Percentiles rank a stretch among this genome's conserved stretches.
Evolutionary conservation across 176 grass and related monocot genomes (phyloP).

Genomic region (Phragmites australis): DNA sequence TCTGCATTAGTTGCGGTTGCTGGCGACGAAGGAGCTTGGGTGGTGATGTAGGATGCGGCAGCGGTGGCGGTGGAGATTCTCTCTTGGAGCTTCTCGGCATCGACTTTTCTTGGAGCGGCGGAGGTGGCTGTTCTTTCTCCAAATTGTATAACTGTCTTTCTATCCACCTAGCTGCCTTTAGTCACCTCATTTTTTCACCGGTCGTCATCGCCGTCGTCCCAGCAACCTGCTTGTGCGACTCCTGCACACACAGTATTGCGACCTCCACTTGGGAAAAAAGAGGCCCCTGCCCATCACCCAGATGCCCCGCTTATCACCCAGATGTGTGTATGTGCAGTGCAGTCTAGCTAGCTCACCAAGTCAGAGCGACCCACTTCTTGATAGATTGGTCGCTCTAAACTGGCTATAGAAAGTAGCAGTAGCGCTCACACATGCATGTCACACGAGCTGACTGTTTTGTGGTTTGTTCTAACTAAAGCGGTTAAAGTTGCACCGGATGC

Average conservation of each 20-base stretch:
- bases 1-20: no score
- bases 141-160: no score
- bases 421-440: background rate
- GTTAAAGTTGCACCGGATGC: conserved; percentile 46
- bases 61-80: no score
- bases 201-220: conserved; percentile 16
- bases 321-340: no score
- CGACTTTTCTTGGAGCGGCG: no score
- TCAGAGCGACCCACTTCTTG: background rate
- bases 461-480: conserved; percentile 40
- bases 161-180: background rate
- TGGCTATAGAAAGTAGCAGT: no score
- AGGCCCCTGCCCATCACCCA: background rate
- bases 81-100: no score
- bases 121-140: no score
- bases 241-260: conserved; percentile 33
- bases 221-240: background rate
- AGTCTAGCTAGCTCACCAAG: conserved; percentile 15
- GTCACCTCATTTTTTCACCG: background rate
- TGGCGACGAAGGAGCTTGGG: no score
- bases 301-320: background rate
- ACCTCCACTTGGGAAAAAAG: conserved; percentile 33
- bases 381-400: no score
- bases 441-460: conserved; percentile 30
- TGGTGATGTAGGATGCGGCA: no score